These are phyloP conservation scores for Pelagomonas calceolata DNA, from an alignment of 108 stramenopile species.

Conservation along the genomic window DNA sequence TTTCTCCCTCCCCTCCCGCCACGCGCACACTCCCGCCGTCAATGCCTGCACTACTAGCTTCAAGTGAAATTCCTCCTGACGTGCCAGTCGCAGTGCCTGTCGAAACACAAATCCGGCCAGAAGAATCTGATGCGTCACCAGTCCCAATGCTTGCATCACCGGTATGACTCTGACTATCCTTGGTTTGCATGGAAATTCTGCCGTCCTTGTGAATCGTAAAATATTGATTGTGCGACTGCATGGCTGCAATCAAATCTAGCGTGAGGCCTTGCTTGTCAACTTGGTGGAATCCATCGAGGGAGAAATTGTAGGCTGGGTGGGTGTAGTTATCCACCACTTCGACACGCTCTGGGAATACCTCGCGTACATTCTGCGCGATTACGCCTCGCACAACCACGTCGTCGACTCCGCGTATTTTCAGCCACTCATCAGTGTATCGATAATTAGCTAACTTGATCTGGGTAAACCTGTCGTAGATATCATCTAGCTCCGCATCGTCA, in stretches of 20 bases:
- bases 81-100: no score
- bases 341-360: constrained; percentile 41
- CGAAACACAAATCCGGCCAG: no score
- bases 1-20: no score
- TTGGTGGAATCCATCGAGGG: constrained; percentile 34
- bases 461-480: constrained; percentile 23
- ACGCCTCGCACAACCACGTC: constrained; percentile 37
- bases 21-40: no score
- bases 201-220: no score
- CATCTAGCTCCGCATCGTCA: constrained; percentile 19
- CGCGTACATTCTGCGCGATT: constrained; percentile 40
- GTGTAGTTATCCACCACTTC: constrained; percentile 18
- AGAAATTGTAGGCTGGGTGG: constrained; percentile 34
- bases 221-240: constrained; percentile 32
- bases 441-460: constrained; percentile 31
- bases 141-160: no score
- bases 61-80: no score
- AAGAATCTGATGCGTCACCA: no score
- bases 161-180: no score
- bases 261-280: constrained; percentile 50
- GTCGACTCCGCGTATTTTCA: constrained; percentile 11
- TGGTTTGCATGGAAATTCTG: no score
- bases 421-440: constrained; percentile 43
- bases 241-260: constrained; percentile 43
- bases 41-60: no score